Base-by-base conservation (phyloP, 306 rosid species). In the Cicer bijugum region DNA sequence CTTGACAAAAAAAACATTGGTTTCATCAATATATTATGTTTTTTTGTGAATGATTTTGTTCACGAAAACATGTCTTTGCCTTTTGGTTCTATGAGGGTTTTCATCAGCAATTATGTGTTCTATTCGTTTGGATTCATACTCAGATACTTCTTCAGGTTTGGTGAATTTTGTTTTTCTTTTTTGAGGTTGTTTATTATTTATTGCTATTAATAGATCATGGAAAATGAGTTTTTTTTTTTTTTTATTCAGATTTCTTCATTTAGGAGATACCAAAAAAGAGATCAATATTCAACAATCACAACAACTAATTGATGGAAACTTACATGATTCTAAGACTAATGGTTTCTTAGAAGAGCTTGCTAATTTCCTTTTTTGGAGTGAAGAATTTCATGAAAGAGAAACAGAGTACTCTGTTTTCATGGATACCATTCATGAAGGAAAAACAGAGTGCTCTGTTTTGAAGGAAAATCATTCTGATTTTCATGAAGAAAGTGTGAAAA, bases 91-190 rank as follows among this genome's bases (percentile, higher is more conserved):
- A 3, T 85, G 10, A 55, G 83, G 62, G 73, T 44, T 75, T 80
- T 80, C 43, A 11, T 84, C 50, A 79, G 79, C 71, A 77, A 69
- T 48, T 77, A 19, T 80, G 67, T 84, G 20, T 62, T 79, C 16
- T 74, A 39, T 56, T 81, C 79, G 7, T 77, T 85, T 53, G 87
- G 89, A 35, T 67, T 86, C 44, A 19, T 84, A 7, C 62, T 75
- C 68, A 74, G 52, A 79, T 75, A 61, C 38, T 20, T 89, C 6
- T 58, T 51, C 80, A 91, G 97, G 94, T 91, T 77, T 71, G 82
- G 0, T 53, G 63, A 40, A 7, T 11, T 60, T 76, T 11, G 0
- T 38, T 67, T 37, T 61, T 9, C 4, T 2, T 0, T 65, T 73
- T 71, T 35, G 3, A 19, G 9, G 11, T 40, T 75, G 70, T 56